A percentile compares a stretch with the other conserved stretches of the same genome.
Evolutionary conservation across 2,329 filamentous ascomycete species (phyloP).

Genomic region (Penicillium corylophilum): DNA sequence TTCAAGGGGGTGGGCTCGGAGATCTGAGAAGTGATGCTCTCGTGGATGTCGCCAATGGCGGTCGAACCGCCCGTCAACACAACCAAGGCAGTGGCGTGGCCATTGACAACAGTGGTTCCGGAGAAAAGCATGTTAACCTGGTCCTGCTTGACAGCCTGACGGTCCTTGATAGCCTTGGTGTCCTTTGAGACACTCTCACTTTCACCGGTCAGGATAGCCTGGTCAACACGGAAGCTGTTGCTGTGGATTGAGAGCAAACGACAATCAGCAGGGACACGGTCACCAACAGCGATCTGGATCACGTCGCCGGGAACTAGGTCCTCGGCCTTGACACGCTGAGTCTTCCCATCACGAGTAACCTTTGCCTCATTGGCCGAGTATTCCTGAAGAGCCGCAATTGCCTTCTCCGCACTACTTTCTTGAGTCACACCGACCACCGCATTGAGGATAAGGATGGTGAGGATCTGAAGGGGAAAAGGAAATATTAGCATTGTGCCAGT

Average conservation of each 20-base stretch:
- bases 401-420: slow-evolving; percentile 97
- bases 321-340: slow-evolving; percentile 87
- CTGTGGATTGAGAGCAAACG: slow-evolving; percentile 85
- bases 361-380: slow-evolving; percentile 98
- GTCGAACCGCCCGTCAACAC: slow-evolving; percentile 86
- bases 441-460: slow-evolving; percentile 95
- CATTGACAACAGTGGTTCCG: slow-evolving; percentile 93
- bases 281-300: slow-evolving; percentile 81
- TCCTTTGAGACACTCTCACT: slow-evolving; percentile 96
- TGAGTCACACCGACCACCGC: slow-evolving; percentile 96
- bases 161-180: slow-evolving; percentile 65
- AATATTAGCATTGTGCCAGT: slow-evolving; percentile 16
- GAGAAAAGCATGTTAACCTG: slow-evolving; percentile 98
- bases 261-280: slow-evolving; percentile 93
- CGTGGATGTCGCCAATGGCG: slow-evolving; percentile 97
- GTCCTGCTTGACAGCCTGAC: slow-evolving; percentile 91
- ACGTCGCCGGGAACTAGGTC: slow-evolving; percentile 94
- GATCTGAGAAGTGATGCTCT: slow-evolving; percentile 97
- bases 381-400: slow-evolving; percentile 95
- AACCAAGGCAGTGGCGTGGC: slow-evolving; percentile 86
- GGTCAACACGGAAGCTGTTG: slow-evolving; percentile 96
- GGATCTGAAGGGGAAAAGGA: slow-evolving; percentile 61
- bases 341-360: slow-evolving; percentile 78
- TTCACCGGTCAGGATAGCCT: slow-evolving; percentile 95
- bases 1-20: slow-evolving; percentile 96